Evolutionary conservation across 2,329 filamentous ascomycete species (phyloP), one percentile per base, ranked within the genome.

Genomic region (Aspergillus thermomutatus): DNA sequence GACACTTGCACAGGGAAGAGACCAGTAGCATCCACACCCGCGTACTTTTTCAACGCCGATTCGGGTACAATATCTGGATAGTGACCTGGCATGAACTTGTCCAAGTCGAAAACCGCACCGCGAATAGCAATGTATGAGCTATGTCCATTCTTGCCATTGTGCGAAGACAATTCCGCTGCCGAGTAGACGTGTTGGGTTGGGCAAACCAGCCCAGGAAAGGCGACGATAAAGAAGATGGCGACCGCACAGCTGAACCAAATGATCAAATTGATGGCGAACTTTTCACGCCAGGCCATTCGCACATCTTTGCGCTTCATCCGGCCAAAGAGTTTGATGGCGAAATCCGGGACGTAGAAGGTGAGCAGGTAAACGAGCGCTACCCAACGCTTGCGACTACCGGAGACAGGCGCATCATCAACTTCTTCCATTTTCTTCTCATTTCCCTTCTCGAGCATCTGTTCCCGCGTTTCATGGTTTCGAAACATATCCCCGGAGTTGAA

Each of bases 401-500:
- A 93, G 58, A 90, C 85, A 48, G 84, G 84, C 61, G 88, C 85
- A 67, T 92, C 90, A 62, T 99, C 94, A 2, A 99, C 90, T 74
- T 97, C 93, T 58, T 90, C 86, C 76, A 97, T 84, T 17, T 90
- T 87, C 75, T 93, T 91, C 64, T 96, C 91, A 63, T 96, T 96
- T 59, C 91, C 91, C 64, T 96, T 93, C 76, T 97, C 93, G 0
- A 93, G 91, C 85, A 99, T 91, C 71, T 96, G 90, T 71, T 95
- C 90, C 61, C 91, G 86, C 6, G 93, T 97, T 65, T 97, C 93
- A 7, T 97, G 82, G 67, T 97, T 96, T 69, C 92, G 91, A 82
- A 99, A 99, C 93, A 99, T 96, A 72, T 99, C 94, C 7, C 94
- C 92, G 53, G 85, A 90, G 49, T 92, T 90, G 70, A 96, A 89